A percentile compares a stretch with the other conserved stretches of the same genome.
These are phyloP conservation scores for Lobulomyces angularis DNA, from an alignment of 192 early-diverging fungal species.

Conservation along the genomic window DNA sequence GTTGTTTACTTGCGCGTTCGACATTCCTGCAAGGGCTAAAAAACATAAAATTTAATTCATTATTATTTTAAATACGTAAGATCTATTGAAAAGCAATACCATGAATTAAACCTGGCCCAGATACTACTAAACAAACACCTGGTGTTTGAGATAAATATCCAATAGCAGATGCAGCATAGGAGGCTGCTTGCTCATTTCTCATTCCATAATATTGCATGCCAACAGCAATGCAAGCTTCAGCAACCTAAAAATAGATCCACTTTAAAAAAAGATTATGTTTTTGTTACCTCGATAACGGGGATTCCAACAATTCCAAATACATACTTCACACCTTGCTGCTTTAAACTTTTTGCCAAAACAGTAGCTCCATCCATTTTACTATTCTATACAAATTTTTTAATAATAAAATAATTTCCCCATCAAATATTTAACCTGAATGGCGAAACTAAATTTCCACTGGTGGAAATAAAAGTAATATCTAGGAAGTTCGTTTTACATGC, in stretches of 20 bases:
- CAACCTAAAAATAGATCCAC: constrained; percentile 18
- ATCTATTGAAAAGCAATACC: too few relatives aligned
- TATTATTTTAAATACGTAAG: too few relatives aligned
- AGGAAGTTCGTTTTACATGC: too few relatives aligned
- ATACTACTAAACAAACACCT: too few relatives aligned
- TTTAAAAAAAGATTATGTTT: constrained; percentile 1
- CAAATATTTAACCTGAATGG: too few relatives aligned
- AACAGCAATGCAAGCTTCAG: constrained; percentile 53
- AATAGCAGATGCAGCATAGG: constrained; percentile 55
- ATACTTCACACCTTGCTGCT: constrained; percentile 42
- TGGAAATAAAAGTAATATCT: too few relatives aligned
- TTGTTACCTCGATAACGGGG: constrained; percentile 50
- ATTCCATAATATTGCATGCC: constrained; percentile 60
- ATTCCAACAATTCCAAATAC: constrained; percentile 70
- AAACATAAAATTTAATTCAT: too few relatives aligned
- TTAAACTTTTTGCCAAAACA: constrained; percentile 41
- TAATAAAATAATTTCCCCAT: too few relatives aligned
- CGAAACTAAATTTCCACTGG: too few relatives aligned
- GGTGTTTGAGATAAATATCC: constrained; percentile 23
- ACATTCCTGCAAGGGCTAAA: constrained; percentile 53
- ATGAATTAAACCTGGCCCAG: too few relatives aligned
- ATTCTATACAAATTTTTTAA: too few relatives aligned
- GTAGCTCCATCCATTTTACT: constrained; percentile 37
- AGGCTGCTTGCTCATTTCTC: constrained; percentile 65
- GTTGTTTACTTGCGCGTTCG: constrained; percentile 55